Evolutionary conservation across 2,329 filamentous ascomycete species (phyloP).

Genomic region (Ilyonectria destructans): DNA sequence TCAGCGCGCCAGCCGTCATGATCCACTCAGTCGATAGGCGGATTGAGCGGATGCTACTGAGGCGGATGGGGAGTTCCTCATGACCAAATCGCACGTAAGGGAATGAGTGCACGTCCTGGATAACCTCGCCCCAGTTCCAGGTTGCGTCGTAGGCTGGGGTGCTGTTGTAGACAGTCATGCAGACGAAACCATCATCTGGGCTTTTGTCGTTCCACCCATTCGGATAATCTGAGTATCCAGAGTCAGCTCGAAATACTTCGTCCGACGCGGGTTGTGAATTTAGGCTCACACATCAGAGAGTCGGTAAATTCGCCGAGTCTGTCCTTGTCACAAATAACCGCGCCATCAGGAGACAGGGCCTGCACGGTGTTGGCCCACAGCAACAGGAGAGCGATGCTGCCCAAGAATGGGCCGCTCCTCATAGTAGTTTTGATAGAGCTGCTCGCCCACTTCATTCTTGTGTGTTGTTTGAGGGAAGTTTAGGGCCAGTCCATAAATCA

Average conservation of each 20-base stretch:
- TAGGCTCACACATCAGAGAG: constrained; percentile 23
- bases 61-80: constrained; percentile 37
- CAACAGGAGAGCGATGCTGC: constrained; percentile 4
- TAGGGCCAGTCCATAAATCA: not conserved
- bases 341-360: constrained; percentile 11
- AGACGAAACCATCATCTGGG: constrained; percentile 44
- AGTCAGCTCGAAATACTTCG: constrained; percentile 17
- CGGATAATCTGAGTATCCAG: constrained; percentile 39
- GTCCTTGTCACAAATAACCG: constrained; percentile 26
- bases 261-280: not conserved
- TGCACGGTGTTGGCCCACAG: constrained; percentile 9
- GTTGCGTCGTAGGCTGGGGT: constrained; percentile 42
- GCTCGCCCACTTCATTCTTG: not conserved
- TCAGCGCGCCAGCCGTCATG: constrained; percentile 36
- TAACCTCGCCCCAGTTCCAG: constrained; percentile 46
- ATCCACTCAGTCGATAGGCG: constrained; percentile 46
- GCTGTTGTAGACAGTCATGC: constrained; percentile 46
- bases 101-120: constrained; percentile 47
- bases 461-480: not conserved
- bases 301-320: constrained; percentile 16
- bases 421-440: not conserved
- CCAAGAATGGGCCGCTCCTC: not conserved
- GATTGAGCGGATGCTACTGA: constrained; percentile 41
- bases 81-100: constrained; percentile 46
- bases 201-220: constrained; percentile 49